These are phyloP conservation scores for Lathyrus sativus DNA, from an alignment of 306 rosid species.

Conservation along the genomic window DNA sequence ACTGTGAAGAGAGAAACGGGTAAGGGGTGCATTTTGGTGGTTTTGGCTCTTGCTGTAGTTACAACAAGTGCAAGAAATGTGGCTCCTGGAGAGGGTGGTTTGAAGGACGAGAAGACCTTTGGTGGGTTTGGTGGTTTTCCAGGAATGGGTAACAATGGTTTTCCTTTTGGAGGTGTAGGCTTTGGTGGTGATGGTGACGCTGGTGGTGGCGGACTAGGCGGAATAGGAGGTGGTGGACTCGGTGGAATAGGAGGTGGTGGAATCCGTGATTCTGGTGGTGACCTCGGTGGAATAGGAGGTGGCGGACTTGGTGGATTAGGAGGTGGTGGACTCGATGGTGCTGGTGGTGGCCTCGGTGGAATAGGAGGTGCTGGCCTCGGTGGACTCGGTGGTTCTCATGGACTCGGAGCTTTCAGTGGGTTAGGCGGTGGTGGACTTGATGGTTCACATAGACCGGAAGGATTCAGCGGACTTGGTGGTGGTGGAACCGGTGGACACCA, in stretches of 20 bases:
- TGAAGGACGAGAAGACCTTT: conserved; percentile 73
- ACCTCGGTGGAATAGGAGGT: background rate
- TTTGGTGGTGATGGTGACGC: conserved; percentile 44
- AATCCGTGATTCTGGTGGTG: conserved; percentile 13
- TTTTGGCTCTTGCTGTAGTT: conserved; percentile 47
- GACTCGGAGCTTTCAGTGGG: conserved; percentile 26
- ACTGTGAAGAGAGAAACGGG: conserved; percentile 39
- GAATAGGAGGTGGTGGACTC: conserved; percentile 37
- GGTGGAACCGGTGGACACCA: too few species aligned
- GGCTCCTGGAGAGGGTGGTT: conserved; percentile 22
- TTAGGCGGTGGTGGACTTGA: background rate
- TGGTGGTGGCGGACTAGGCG: conserved; percentile 44
- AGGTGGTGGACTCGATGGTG: conserved; percentile 52
- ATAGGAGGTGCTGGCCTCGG: conserved; percentile 16
- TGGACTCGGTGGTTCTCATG: conserved; percentile 15
- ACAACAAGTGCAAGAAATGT: conserved; percentile 45
- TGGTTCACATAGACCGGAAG: background rate
- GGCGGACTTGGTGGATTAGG: conserved; percentile 39
- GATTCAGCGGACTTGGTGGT: background rate
- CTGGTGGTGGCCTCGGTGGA: conserved; percentile 20
- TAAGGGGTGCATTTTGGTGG: conserved; percentile 43
- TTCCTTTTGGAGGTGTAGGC: conserved; percentile 65
- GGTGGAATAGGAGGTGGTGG: conserved; percentile 41
- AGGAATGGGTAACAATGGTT: conserved; percentile 61
- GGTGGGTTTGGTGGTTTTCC: conserved; percentile 50